A percentile compares a stretch with the other conserved stretches of the same genome.
Evolutionary conservation across 805 yeast genomes (phyloP).

Genomic region (Tetrapisispora namnaoensis): DNA sequence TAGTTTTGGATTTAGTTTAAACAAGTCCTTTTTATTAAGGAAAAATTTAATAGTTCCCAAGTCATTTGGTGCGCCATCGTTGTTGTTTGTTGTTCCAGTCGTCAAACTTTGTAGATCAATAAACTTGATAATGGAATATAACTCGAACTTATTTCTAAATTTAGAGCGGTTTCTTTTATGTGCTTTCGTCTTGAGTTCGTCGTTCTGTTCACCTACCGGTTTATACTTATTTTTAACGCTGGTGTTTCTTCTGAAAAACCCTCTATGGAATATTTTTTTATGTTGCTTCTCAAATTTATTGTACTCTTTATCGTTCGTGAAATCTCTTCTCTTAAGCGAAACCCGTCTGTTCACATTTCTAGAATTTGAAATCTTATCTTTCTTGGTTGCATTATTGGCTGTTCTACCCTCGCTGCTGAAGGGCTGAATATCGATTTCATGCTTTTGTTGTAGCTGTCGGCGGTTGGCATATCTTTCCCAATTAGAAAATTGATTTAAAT

Average conservation of each 20-base stretch:
- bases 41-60: conserved; percentile 1
- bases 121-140: conserved; percentile 15
- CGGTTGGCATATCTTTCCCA: conserved; percentile 2
- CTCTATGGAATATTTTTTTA: conserved; percentile 21
- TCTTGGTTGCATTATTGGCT: neutral
- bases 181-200: neutral
- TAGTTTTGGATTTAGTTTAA: conserved; percentile 5
- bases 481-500: conserved; percentile 1
- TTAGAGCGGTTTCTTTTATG: conserved; percentile 3
- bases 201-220: neutral
- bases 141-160: conserved; percentile 11
- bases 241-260: conserved; percentile 15
- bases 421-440: neutral
- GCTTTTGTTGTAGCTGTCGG: neutral
- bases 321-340: conserved; percentile 17
- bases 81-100: conserved; percentile 1
- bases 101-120: conserved; percentile 9
- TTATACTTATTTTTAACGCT: conserved; percentile 2
- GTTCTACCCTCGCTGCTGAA: neutral
- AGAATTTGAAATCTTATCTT: neutral
- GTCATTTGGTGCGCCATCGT: conserved; percentile 1
- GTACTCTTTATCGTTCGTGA: conserved; percentile 15
- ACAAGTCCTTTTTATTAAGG: conserved; percentile 3
- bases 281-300: conserved; percentile 7
- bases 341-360: conserved; percentile 2